Percentiles rank a stretch among this genome's conserved stretches.
These are phyloP conservation scores for Cystofilobasidium bisporidii DNA, from an alignment of 768 basidiomycete species.

Conservation along the genomic window DNA sequence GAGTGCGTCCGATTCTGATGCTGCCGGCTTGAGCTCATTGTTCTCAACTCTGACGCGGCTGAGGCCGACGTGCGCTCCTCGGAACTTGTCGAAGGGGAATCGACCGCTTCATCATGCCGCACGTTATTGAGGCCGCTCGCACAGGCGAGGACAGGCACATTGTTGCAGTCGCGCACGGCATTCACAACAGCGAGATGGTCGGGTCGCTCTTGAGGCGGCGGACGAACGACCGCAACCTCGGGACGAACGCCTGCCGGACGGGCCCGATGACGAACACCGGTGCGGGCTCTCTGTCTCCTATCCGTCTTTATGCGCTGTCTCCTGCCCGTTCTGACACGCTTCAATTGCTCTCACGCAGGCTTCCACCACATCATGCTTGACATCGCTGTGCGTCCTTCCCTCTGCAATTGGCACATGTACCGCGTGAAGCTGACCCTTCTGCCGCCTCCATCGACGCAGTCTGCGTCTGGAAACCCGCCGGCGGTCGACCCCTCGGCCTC, in stretches of 20 bases:
- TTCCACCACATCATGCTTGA: conserved; percentile 5
- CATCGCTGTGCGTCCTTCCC: background rate
- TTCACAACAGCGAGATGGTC: conserved; percentile 46
- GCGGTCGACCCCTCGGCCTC: background rate
- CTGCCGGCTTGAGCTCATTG: background rate
- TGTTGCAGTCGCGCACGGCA: conserved; percentile 65
- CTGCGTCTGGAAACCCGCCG: background rate
- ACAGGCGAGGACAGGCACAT: conserved; percentile 47
- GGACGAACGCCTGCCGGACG: background rate
- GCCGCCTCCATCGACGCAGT: background rate
- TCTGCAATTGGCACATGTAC: background rate
- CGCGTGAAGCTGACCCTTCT: background rate
- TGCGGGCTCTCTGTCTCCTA: background rate
- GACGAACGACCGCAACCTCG: conserved; percentile 1
- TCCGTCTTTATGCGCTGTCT: no score
- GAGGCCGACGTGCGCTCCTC: background rate
- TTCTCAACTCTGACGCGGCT: background rate
- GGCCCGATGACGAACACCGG: background rate
- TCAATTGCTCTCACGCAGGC: background rate
- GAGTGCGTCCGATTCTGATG: conserved; percentile 1
- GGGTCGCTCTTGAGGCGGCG: conserved; percentile 11
- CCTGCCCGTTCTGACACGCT: background rate
- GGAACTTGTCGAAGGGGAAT: conserved; percentile 41
- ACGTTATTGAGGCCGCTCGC: conserved; percentile 46
- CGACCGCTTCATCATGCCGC: conserved; percentile 50